phyloP scores from a whole-genome alignment of 2,329 filamentous ascomycete genomes.

The Scytalidium lignicola region DNA sequence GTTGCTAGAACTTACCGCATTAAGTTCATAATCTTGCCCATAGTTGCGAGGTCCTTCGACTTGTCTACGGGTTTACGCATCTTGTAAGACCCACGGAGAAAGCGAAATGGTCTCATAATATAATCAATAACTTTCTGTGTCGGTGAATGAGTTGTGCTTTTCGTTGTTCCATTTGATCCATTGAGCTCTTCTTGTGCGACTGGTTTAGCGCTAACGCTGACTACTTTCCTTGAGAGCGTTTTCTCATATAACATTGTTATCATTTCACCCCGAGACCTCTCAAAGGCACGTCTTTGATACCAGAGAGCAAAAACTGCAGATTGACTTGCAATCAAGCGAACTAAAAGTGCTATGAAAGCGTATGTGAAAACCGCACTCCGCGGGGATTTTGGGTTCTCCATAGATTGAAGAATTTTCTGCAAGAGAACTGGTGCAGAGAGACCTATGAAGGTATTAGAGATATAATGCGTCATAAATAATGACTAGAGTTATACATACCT shows the following conservation, averaged over 20 bases:
- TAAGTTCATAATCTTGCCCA: slow-evolving; percentile 86
- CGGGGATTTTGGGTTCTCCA: slow-evolving; percentile 48
- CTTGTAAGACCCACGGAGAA: slow-evolving; percentile 13
- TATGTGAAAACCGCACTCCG: slow-evolving; percentile 59
- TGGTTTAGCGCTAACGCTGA: slow-evolving; percentile 22
- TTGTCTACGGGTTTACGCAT: slow-evolving; percentile 24
- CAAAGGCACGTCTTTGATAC: slow-evolving; percentile 81
- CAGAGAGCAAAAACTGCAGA: slow-evolving; percentile 66
- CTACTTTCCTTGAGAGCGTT: slow-evolving; percentile 27
- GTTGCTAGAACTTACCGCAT: slow-evolving; percentile 52
- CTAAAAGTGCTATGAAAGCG: slow-evolving; percentile 54
- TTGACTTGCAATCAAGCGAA: slow-evolving; percentile 59
- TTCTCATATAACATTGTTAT: slow-evolving; percentile 83
- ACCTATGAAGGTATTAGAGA: slow-evolving; percentile 33
- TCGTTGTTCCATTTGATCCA: slow-evolving; percentile 7
- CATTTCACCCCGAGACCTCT: slow-evolving; percentile 78
- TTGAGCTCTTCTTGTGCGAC: slow-evolving; percentile 4
- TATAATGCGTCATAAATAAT: background rate
- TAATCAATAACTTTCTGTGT: slow-evolving; percentile 10
- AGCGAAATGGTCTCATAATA: slow-evolving; percentile 20
- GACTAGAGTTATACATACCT: slow-evolving; percentile 30
- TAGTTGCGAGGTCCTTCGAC: slow-evolving; percentile 61
- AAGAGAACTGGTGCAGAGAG: slow-evolving; percentile 62
- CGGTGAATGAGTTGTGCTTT: slow-evolving; percentile 3
- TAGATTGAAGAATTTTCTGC: slow-evolving; percentile 64